Conservation (phyloP, 208 protist genomes). For the Trypanosoma mega region DNA sequence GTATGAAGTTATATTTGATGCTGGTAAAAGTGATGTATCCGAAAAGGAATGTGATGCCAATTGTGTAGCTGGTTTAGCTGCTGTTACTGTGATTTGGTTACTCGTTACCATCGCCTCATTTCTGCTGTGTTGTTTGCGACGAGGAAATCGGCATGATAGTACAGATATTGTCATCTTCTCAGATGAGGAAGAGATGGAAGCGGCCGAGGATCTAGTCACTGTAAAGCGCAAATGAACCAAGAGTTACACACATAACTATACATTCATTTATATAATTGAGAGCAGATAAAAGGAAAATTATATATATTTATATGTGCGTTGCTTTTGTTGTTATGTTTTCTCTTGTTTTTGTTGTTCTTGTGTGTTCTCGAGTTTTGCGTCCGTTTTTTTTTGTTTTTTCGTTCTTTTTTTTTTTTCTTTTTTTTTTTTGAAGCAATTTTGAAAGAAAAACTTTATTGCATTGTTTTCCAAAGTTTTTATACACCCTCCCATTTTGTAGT, state of each 20-base stretch:
- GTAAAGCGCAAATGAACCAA: neutral
- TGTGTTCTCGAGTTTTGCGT: neutral
- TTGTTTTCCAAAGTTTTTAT: too few relatives aligned
- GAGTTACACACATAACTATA: conserved; percentile 1
- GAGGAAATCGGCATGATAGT: neutral
- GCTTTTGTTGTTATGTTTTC: neutral
- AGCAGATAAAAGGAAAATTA: conserved; percentile 3
- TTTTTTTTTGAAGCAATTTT: conserved; percentile 4
- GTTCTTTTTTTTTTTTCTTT: neutral
- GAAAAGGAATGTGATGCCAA: conserved; percentile 3
- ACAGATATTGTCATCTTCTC: neutral
- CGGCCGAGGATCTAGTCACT: neutral
- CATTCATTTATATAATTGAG: neutral
- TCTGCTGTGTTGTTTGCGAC: conserved; percentile 3
- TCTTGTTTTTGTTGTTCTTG: neutral
- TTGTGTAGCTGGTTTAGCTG: conserved; percentile 6
- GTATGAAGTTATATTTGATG: conserved; percentile 21
- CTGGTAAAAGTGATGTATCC: neutral
- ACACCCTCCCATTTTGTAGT: too few relatives aligned
- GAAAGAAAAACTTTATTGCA: too few relatives aligned
- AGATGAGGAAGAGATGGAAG: conserved; percentile 4
- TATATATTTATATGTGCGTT: neutral
- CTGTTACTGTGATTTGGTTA: neutral
- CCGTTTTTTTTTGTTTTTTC: neutral
- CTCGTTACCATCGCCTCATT: neutral